A percentile compares a stretch with the other conserved stretches of the same genome.
Conservation (phyloP, 371 early-diverging fungal species). For the Apophysomyces sp. region DNA sequence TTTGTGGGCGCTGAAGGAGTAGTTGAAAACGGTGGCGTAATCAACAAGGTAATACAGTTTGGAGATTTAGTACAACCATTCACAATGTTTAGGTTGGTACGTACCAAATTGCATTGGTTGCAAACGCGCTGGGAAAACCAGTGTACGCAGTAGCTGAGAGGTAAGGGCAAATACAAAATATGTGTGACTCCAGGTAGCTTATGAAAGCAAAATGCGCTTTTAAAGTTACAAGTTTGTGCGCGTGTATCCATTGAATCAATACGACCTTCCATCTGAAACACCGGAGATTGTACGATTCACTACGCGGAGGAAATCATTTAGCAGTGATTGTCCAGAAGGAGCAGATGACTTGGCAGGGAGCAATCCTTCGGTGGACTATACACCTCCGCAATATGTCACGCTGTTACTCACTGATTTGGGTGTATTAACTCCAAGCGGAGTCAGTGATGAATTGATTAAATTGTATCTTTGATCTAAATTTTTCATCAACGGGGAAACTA, state of each 20-base stretch:
- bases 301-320: slow-evolving; percentile 37
- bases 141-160: slow-evolving; percentile 94
- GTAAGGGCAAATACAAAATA: slow-evolving; percentile 37
- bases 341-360: slow-evolving; percentile 47
- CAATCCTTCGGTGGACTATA: slow-evolving; percentile 92
- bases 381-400: slow-evolving; percentile 92
- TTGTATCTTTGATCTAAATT: slow-evolving; percentile 61
- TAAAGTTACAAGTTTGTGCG: slow-evolving; percentile 92
- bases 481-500: background rate
- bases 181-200: background rate
- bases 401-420: slow-evolving; percentile 92
- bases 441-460: slow-evolving; percentile 89
- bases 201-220: background rate
- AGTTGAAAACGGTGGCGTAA: slow-evolving; percentile 95
- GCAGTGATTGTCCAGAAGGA: slow-evolving; percentile 28
- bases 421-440: slow-evolving; percentile 92
- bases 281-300: slow-evolving; percentile 67
- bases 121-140: slow-evolving; percentile 92
- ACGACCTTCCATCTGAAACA: slow-evolving; percentile 73
- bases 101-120: slow-evolving; percentile 92
- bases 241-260: slow-evolving; percentile 85
- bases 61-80: background rate
- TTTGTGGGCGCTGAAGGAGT: slow-evolving; percentile 98
- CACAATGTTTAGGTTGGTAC: slow-evolving; percentile 65
- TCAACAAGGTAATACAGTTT: slow-evolving; percentile 84